phyloP scores from a whole-genome alignment of 2,329 filamentous ascomycete genomes.

The Neopestalotiopsis sp. region DNA sequence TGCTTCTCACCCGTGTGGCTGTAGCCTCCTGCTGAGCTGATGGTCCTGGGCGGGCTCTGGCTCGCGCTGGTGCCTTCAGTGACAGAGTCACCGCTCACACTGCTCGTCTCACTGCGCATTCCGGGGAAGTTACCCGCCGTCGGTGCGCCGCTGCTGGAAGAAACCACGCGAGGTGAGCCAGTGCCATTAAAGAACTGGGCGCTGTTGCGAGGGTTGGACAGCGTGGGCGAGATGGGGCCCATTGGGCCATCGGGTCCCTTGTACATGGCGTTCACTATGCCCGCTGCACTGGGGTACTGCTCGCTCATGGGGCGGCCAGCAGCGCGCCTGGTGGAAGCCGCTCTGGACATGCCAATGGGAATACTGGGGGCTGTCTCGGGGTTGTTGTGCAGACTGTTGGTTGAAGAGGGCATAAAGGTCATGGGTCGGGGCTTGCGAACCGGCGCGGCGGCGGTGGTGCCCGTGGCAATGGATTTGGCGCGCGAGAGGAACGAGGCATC shows the following conservation, averaged over 20 bases:
- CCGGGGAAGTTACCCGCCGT: constrained; percentile 73
- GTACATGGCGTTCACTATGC: constrained; percentile 89
- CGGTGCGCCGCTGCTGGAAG: constrained; percentile 53
- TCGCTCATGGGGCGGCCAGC: constrained; percentile 65
- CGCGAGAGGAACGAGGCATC: constrained; percentile 62
- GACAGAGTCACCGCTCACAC: constrained; percentile 72
- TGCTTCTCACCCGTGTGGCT: constrained; percentile 55
- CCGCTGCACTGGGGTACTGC: constrained; percentile 67
- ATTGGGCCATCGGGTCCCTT: constrained; percentile 71
- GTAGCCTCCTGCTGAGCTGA: constrained; percentile 29
- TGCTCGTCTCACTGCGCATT: constrained; percentile 69
- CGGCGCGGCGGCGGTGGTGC: constrained; percentile 26
- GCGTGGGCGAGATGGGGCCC: constrained; percentile 64
- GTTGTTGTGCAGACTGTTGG: constrained; percentile 57
- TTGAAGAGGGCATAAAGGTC: constrained; percentile 57
- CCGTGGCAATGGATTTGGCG: constrained; percentile 65
- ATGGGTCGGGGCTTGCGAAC: constrained; percentile 56
- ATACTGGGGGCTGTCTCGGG: constrained; percentile 79
- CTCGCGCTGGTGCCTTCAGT: constrained; percentile 51
- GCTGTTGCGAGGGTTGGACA: constrained; percentile 64
- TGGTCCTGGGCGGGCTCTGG: constrained; percentile 58
- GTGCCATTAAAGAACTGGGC: constrained; percentile 64
- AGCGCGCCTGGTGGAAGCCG: constrained; percentile 54
- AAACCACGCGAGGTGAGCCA: constrained; percentile 36
- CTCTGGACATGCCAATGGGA: constrained; percentile 66